Evolutionary conservation across 2,329 filamentous ascomycete species (phyloP).

Genomic region (Pestalotiopsis sp.): DNA sequence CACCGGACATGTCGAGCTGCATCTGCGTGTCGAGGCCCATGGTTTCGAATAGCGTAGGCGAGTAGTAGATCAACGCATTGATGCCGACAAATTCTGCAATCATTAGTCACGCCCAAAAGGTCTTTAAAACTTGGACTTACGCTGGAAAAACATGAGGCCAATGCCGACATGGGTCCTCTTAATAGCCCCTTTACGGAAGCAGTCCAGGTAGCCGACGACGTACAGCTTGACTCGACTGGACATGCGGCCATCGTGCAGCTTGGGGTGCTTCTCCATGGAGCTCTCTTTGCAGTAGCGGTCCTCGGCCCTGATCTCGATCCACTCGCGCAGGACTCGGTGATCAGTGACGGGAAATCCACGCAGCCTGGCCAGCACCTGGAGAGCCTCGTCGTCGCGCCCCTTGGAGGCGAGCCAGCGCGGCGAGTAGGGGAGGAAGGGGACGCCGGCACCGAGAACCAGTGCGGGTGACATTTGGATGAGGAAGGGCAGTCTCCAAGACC

Average conservation of each 20-base stretch:
- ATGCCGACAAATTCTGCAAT: conserved; percentile 46
- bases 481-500: conserved; percentile 49
- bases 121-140: background rate
- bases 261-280: conserved; percentile 38
- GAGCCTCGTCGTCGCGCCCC: conserved; percentile 40
- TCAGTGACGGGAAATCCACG: conserved; percentile 45
- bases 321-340: conserved; percentile 46
- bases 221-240: conserved; percentile 45
- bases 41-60: conserved; percentile 44
- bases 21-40: conserved; percentile 38
- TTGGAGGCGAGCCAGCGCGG: conserved; percentile 47
- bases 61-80: conserved; percentile 51
- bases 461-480: conserved; percentile 46
- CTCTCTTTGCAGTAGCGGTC: conserved; percentile 47
- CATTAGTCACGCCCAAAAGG: conserved; percentile 17
- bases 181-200: conserved; percentile 35
- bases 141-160: background rate
- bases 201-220: background rate
- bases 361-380: conserved; percentile 39
- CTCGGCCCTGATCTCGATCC: conserved; percentile 52
- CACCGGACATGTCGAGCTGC: conserved; percentile 42
- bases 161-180: background rate
- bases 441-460: conserved; percentile 39
- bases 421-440: conserved; percentile 47
- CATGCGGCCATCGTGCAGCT: conserved; percentile 37